Conservation (phyloP, 2,329 filamentous ascomycete species). For the Fusarium pseudonygamai region DNA sequence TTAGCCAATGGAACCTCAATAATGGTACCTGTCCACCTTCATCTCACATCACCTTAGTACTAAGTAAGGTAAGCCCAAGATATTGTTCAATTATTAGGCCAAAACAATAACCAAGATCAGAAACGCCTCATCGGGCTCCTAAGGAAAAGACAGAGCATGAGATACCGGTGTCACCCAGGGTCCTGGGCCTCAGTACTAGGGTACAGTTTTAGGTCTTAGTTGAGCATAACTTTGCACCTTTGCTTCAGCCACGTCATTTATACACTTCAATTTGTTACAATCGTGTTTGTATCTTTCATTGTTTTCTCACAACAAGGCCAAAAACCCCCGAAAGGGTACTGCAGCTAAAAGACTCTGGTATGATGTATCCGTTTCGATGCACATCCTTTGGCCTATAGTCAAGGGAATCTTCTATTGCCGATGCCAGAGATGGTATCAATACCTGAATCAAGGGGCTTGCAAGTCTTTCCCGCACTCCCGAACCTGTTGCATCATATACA, state of each 20-base stretch:
- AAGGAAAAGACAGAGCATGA: not conserved
- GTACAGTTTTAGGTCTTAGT: not conserved
- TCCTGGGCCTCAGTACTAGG: not conserved
- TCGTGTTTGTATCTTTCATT: not conserved
- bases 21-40: not conserved
- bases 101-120: not conserved
- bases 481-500: constrained; percentile 30
- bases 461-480: constrained; percentile 13
- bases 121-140: constrained; percentile 10
- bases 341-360: not conserved
- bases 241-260: not conserved
- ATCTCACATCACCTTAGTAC: constrained; percentile 1
- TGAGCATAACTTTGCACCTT: not conserved
- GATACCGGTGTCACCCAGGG: not conserved
- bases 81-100: not conserved
- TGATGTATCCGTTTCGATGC: not conserved
- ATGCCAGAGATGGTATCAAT: not conserved
- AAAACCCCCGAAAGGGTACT: not conserved
- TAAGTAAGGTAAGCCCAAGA: not conserved
- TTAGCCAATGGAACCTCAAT: constrained; percentile 4
- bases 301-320: not conserved
- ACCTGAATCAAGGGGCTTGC: not conserved
- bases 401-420: not conserved
- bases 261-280: not conserved
- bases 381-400: not conserved